Base-by-base conservation (phyloP, 257 asterid genomes). In the Scutellaria baicalensis region DNA sequence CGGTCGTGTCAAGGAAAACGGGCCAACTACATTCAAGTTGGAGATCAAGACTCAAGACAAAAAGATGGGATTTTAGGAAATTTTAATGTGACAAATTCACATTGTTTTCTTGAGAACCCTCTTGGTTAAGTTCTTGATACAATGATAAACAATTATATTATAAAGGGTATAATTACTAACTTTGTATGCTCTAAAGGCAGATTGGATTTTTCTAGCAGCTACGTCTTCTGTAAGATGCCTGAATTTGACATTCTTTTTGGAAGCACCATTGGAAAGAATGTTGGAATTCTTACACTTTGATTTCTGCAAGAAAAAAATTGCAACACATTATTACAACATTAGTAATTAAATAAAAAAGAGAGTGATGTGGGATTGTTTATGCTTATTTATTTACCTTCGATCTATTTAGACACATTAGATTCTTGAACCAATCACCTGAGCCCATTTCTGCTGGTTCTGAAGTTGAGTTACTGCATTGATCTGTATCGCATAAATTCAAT, bases 161-260 rank as follows among this genome's bases (percentile, higher is more conserved):
- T 27, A 27, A 11, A 11, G 52, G 52, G 52, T 47, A 47, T 69
- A 42, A 4, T 36, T 48, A 16, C 72, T 66, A 71, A 82, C 96
- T 81, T 43, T 63, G 75, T 81, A 68, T 51, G 80, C 79, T 69
- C 90, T 81, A 71, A 62, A 84, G 27, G 90, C 86, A 8, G 82
- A 51, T 77, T 87, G 95, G 36, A 89, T 87, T 63, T 60, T 69
- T 9, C 59, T 77, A 51, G 91, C 95, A 7, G 96, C 95, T 55
- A 17, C 65, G 33, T 73, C 82, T 8, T 71, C 70, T 4, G 82
- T 75, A 33, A 68, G 73, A 12, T 43, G 69, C 11, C 13, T 57
- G 44, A 27, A 20, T 56, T 58, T 58, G 13, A 16, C 17, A 27
- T 48, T 75, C 79, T 68, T 82, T 12, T 64, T 71, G 5, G 65